Evolutionary conservation across 345 rosid species (phyloP), one percentile per base, ranked within the genome.

Genomic region (Murraya koenigii): DNA sequence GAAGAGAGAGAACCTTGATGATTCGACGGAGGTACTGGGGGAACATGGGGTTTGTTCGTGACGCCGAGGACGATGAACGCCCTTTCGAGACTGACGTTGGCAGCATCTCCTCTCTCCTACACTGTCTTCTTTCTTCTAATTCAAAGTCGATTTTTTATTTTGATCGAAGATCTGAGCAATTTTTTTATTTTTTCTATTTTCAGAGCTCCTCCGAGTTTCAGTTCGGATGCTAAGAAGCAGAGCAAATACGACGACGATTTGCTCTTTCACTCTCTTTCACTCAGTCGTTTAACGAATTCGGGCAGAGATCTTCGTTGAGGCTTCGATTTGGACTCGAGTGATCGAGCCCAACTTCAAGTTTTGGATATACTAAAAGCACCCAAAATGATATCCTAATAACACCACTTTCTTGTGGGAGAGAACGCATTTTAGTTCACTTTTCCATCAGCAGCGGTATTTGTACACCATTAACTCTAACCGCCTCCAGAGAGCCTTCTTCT

Each of bases 1-100:
- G 28, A 35, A 7, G 72, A 77, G 76, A 73, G 75, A 68, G 78
- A 70, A 97, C 99, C 99, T 97, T 97, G 82, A 97, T 86, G 78
- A 97, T 97, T 69, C 98, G 93, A 75, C 99, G 98, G 79, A 97
- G 93, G 82, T 93, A 94, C 80, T 89, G 97, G 69, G 90, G 92
- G 87, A 90, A 86, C 85, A 84, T 73, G 68, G 95, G 84, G 59
- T 84, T 90, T 71, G 94, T 78, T 78, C 97, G 93, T 77, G 94
- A 86, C 58, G 89, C 69, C 76, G 97, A 85, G 78, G 94, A 87
- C 82, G 98, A 86, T 60, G 97, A 76, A 56, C 95, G 98, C 69
- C 88, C 89, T 87, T 80, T 97, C 65, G 94, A 87, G 47, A 32
- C 33, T 69, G 91, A 82, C 62, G 94, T 93, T 2, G 98, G 97